Percentiles rank a stretch among this genome's conserved stretches.
phyloP scores from a whole-genome alignment of 306 rosid species.

The Carpinus viminea region DNA sequence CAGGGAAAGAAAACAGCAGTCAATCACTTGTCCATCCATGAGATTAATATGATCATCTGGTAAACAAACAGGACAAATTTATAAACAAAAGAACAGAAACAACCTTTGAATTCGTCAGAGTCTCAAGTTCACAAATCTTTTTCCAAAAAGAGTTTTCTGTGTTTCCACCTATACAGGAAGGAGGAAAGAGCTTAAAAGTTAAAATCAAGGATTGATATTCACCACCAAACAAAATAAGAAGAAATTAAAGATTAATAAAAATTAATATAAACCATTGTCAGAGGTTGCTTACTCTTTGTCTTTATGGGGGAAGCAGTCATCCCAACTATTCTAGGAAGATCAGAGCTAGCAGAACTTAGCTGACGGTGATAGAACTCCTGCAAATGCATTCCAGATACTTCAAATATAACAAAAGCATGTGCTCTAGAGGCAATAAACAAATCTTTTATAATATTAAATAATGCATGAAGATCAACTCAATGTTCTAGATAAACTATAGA shows the following conservation, averaged over 20 bases:
- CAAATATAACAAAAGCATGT: constrained; percentile 15
- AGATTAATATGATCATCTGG: not conserved
- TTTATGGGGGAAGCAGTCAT: constrained; percentile 93
- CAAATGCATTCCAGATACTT: constrained; percentile 29
- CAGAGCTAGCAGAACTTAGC: constrained; percentile 33
- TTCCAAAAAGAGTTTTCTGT: constrained; percentile 41
- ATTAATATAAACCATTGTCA: not conserved
- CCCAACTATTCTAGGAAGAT: constrained; percentile 79
- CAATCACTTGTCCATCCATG: not conserved
- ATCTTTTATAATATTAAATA: constrained; percentile 5
- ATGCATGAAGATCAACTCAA: not conserved
- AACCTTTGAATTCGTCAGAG: constrained; percentile 81
- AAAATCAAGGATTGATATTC: constrained; percentile 8
- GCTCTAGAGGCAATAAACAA: constrained; percentile 3
- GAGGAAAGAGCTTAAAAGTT: constrained; percentile 16
- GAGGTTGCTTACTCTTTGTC: constrained; percentile 58
- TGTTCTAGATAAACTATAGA: not conserved
- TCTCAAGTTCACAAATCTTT: constrained; percentile 55
- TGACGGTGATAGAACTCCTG: constrained; percentile 80
- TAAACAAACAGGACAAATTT: not conserved
- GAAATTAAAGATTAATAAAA: constrained; percentile 4
- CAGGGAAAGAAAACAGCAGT: constrained; percentile 3
- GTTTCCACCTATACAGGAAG: constrained; percentile 49
- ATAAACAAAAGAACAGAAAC: constrained; percentile 22
- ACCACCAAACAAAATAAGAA: not conserved